A percentile compares a stretch with the other conserved stretches of the same genome.
Evolutionary conservation across 345 rosid species (phyloP).

Genomic region (Hypericum androsaemum): DNA sequence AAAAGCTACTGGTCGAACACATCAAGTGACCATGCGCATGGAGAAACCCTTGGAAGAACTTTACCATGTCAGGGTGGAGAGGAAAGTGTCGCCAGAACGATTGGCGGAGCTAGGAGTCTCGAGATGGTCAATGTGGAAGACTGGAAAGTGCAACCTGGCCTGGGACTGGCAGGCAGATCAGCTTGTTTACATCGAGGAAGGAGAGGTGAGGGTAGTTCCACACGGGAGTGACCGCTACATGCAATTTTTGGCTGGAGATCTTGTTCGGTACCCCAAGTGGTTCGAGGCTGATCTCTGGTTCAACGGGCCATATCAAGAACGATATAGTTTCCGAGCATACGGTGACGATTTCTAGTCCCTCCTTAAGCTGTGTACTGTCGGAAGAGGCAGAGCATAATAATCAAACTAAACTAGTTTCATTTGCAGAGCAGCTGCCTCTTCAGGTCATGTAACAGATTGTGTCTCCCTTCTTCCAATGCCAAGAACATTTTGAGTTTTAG

Average conservation of each 20-base stretch:
- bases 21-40: too few species aligned
- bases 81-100: slow-evolving; percentile 45
- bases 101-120: slow-evolving; percentile 67
- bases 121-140: slow-evolving; percentile 82
- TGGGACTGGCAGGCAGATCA: slow-evolving; percentile 99
- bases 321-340: slow-evolving; percentile 72
- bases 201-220: slow-evolving; percentile 90
- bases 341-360: slow-evolving; percentile 51
- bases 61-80: slow-evolving; percentile 67
- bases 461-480: too few species aligned
- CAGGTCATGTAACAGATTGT: too few species aligned
- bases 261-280: slow-evolving; percentile 90
- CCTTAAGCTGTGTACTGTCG: too few species aligned
- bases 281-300: slow-evolving; percentile 89
- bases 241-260: slow-evolving; percentile 82
- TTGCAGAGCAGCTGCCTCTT: too few species aligned
- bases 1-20: too few species aligned
- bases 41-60: slow-evolving; percentile 75
- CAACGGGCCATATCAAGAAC: slow-evolving; percentile 75
- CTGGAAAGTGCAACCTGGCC: slow-evolving; percentile 65
- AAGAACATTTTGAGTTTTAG: too few species aligned
- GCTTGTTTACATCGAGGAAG: slow-evolving; percentile 91
- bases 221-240: slow-evolving; percentile 68
- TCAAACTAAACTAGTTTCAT: too few species aligned
- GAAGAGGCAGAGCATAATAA: too few species aligned